A percentile compares a stretch with the other conserved stretches of the same genome.
Evolutionary conservation across 2,329 filamentous ascomycete genomes (phyloP).

Genomic region (Aspergillaceae sp.): DNA sequence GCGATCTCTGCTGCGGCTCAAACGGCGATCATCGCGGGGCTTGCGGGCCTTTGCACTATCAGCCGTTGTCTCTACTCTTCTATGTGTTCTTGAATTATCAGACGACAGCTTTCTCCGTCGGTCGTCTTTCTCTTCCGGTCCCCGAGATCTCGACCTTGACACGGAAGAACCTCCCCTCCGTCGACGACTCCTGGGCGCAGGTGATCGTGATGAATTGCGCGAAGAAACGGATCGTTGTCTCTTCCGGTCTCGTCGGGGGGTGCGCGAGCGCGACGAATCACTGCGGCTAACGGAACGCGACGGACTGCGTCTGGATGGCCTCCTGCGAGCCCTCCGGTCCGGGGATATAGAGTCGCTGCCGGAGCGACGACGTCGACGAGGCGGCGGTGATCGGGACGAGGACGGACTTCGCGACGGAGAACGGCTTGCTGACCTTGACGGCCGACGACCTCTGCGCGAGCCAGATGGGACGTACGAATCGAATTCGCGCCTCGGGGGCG

Average conservation of each 20-base stretch:
- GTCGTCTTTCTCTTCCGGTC: constrained; percentile 18
- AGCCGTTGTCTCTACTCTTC: constrained; percentile 36
- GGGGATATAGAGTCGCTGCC: constrained; percentile 34
- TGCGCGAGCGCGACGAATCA: constrained; percentile 47
- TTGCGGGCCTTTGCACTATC: constrained; percentile 42
- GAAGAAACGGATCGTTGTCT: constrained; percentile 33
- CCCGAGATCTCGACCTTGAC: constrained; percentile 27
- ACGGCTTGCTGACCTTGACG: constrained; percentile 24
- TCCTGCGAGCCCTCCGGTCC: constrained; percentile 26
- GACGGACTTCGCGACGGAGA: constrained; percentile 27
- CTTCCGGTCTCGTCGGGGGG: constrained; percentile 41
- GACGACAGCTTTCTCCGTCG: constrained; percentile 39
- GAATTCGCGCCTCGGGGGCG: constrained; percentile 42
- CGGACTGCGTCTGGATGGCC: constrained; percentile 28
- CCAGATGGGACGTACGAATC: constrained; percentile 51
- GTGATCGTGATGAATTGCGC: constrained; percentile 30
- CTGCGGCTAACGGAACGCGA: constrained; percentile 41
- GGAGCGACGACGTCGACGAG: constrained; percentile 26
- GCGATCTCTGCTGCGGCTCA: constrained; percentile 32
- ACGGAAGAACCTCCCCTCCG: constrained; percentile 26
- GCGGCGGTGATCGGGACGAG: constrained; percentile 22
- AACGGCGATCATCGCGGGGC: constrained; percentile 33
- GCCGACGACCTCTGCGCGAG: constrained; percentile 30
- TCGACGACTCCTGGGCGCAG: constrained; percentile 22
- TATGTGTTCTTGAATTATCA: constrained; percentile 34